These are phyloP conservation scores for Melanomma pulvis-pyrius DNA, from an alignment of 495 filamentous ascomycete genomes.

Conservation along the genomic window DNA sequence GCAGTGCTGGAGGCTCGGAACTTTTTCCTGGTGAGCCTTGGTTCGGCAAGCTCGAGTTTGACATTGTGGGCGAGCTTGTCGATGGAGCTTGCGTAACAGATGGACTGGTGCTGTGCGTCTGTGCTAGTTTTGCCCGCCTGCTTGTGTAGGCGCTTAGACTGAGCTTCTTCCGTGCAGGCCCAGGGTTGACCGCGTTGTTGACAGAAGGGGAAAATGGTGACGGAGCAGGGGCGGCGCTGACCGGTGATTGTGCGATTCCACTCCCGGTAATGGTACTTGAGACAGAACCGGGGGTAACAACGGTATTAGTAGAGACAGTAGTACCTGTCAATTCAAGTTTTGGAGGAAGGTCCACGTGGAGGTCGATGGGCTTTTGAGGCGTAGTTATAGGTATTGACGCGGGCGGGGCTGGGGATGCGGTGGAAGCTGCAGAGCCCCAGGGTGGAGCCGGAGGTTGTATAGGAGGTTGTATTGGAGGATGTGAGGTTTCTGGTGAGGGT, in stretches of 20 bases:
- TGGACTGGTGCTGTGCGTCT: constrained; percentile 9
- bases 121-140: constrained; percentile 48
- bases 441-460: constrained; percentile 39
- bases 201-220: constrained; percentile 50
- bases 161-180: constrained; percentile 69
- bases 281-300: constrained; percentile 37
- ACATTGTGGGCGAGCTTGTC: constrained; percentile 23
- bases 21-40: constrained; percentile 15
- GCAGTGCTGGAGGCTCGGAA: constrained; percentile 2
- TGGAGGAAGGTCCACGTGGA: constrained; percentile 30
- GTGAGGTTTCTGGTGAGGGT: constrained; percentile 13
- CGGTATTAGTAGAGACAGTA: constrained; percentile 49
- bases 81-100: background rate
- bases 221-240: constrained; percentile 45
- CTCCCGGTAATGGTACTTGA: constrained; percentile 22
- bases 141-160: constrained; percentile 74
- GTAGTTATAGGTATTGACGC: background rate
- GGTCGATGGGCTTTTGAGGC: constrained; percentile 23
- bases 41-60: constrained; percentile 18
- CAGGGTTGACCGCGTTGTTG: constrained; percentile 53
- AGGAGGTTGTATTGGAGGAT: constrained; percentile 38
- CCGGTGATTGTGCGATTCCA: constrained; percentile 57
- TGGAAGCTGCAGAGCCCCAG: constrained; percentile 23
- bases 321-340: constrained; percentile 43
- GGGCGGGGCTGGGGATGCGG: background rate